A percentile compares a stretch with the other conserved stretches of the same genome.
Evolutionary conservation across 2,329 filamentous ascomycete species (phyloP).

Genomic region (Colletotrichum incanum): DNA sequence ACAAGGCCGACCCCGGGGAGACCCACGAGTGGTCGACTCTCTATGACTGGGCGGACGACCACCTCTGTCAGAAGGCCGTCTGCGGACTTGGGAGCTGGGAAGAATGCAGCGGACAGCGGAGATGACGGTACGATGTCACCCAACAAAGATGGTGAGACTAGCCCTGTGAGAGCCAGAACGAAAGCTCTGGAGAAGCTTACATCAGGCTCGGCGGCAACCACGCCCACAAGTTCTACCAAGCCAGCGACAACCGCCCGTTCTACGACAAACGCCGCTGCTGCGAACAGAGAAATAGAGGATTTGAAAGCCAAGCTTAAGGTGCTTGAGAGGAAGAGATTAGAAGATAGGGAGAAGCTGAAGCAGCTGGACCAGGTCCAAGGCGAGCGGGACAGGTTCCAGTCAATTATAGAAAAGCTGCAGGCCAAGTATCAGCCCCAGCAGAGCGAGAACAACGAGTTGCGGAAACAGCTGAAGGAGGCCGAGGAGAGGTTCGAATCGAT

Average conservation of each 20-base stretch:
- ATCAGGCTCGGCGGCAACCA: conserved; percentile 52
- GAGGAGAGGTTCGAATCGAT: conserved; percentile 79
- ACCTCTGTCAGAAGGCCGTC: conserved; percentile 62
- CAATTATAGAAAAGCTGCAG: conserved; percentile 91
- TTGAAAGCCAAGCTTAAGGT: conserved; percentile 89
- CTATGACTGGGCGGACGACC: conserved; percentile 54
- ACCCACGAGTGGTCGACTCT: conserved; percentile 59
- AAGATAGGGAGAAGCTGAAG: conserved; percentile 90
- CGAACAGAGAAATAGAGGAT: conserved; percentile 83
- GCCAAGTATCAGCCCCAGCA: conserved; percentile 89
- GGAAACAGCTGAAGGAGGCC: conserved; percentile 83
- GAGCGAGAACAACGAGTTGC: conserved; percentile 82
- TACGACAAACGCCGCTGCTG: conserved; percentile 63
- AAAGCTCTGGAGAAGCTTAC: conserved; percentile 69
- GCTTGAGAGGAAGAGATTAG: conserved; percentile 87
- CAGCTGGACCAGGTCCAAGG: conserved; percentile 81
- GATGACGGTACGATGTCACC: conserved; percentile 60
- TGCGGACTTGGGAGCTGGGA: conserved; percentile 62
- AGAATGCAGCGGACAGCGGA: conserved; percentile 55
- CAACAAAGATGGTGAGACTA: conserved; percentile 67
- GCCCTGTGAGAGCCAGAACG: conserved; percentile 66
- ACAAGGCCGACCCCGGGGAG: conserved; percentile 51
- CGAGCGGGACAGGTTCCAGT: conserved; percentile 84
- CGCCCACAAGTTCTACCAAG: conserved; percentile 45
- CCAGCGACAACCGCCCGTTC: conserved; percentile 49